Base-by-base conservation (phyloP, 1,284 basidiomycete genomes). In the Amylostereum areolatum region DNA sequence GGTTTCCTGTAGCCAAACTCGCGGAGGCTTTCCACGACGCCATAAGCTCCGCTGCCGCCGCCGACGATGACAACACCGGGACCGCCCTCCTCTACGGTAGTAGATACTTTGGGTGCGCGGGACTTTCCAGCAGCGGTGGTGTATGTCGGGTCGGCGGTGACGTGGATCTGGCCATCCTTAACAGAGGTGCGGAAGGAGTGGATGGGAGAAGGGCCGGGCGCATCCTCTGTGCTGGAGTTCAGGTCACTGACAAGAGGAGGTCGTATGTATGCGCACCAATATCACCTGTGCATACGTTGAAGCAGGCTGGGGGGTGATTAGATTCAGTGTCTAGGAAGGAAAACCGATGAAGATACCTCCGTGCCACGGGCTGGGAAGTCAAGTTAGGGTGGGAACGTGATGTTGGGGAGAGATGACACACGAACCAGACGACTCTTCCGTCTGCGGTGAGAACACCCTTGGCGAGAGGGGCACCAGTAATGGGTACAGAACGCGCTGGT, bases 401-500 rank as follows among this genome's bases (percentile, higher is more conserved):
- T 45, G 32, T 24, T n/a, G 32, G 18, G 39, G 39, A 35, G 29
- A 24, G 6, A 33, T 33, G 32, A 44, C 10, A n/a, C 3, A 66
- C 79, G 49, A 58, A 83, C 85, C 91, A 92, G 46, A 89, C 82
- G 36, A 95, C 77, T 55, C 89, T 72, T 5, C 89, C 92, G 60
- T 90, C 85, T 30, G 81, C 76, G 7, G 86, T 83, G 46, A 96
- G 73, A 5, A 92, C 83, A 52, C 92, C 93, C 65, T 93, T 92
- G 5, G 71, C 78, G n/a, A 94, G 74, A 7, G 84, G 86, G 2
- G 90, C 88, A 10, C 90, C 90, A n/a, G 61, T 91, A 92, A 66
- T 95, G 92, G 3, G 92, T 94, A 70, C 92, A 96, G 69, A 83
- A 89, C 11, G 88, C 87, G 54, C 85, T 87, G 0, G 89, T 95